These are phyloP conservation scores for Ceratocystis cacaofunesta DNA, from an alignment of 2,329 filamentous ascomycete genomes.

Conservation along the genomic window DNA sequence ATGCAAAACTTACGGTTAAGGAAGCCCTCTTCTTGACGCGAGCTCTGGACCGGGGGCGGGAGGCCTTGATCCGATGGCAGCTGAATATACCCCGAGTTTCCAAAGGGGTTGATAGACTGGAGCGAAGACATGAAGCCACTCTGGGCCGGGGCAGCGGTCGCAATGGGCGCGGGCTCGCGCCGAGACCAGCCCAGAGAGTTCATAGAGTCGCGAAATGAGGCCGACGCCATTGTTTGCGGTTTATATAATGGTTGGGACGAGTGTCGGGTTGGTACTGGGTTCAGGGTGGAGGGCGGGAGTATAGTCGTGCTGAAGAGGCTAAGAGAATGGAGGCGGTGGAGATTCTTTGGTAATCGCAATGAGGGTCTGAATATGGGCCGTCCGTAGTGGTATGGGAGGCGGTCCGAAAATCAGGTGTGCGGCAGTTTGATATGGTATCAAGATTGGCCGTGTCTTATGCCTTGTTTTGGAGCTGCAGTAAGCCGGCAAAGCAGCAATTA, in stretches of 20 bases:
- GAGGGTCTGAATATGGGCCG: no score
- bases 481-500: no score
- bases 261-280: neutral
- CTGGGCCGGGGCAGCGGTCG: slow-evolving; percentile 51
- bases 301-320: neutral
- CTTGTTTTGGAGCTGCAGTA: no score
- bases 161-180: slow-evolving; percentile 60
- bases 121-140: slow-evolving; percentile 67
- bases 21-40: slow-evolving; percentile 87
- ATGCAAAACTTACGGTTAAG: slow-evolving; percentile 64
- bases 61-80: slow-evolving; percentile 44
- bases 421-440: no score
- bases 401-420: no score
- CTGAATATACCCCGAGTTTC: slow-evolving; percentile 71
- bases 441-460: no score
- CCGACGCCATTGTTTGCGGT: slow-evolving; percentile 54
- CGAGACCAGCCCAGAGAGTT: slow-evolving; percentile 91
- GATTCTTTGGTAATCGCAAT: no score
- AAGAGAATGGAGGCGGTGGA: neutral
- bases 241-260: neutral
- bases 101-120: slow-evolving; percentile 77
- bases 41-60: slow-evolving; percentile 51
- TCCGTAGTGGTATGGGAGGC: no score
- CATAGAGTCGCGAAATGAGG: slow-evolving; percentile 85
- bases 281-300: neutral